phyloP scores from a whole-genome alignment of 352 stramenopile genomes.

The Plasmopara muralis region DNA sequence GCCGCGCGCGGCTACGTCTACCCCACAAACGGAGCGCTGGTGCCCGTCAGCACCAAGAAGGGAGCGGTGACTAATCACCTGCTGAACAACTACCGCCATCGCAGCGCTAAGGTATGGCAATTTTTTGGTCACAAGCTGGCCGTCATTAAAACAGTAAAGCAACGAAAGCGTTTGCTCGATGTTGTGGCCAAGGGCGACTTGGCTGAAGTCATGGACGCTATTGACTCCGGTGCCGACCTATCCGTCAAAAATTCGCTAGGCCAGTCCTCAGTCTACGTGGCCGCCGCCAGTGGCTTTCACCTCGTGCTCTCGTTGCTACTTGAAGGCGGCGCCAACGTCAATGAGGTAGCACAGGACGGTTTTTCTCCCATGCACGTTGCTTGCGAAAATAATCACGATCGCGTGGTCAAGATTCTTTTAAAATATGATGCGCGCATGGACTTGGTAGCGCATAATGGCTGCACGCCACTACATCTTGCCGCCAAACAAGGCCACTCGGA shows the following conservation, averaged over 20 bases:
- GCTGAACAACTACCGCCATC: constrained; percentile 23
- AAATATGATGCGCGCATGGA: constrained; percentile 49
- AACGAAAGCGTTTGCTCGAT: constrained; percentile 58
- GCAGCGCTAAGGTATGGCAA: constrained; percentile 52
- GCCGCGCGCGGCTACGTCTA: constrained; percentile 33
- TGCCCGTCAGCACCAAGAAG: constrained; percentile 44
- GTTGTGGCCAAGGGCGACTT: constrained; percentile 47
- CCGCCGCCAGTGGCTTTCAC: constrained; percentile 44
- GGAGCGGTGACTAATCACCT: constrained; percentile 18
- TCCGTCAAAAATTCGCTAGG: constrained; percentile 40
- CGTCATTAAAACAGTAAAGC: constrained; percentile 58
- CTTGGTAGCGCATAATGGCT: constrained; percentile 35
- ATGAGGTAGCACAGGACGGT: constrained; percentile 48
- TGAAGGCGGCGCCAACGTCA: constrained; percentile 49
- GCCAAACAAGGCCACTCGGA: constrained; percentile 44
- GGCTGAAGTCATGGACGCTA: constrained; percentile 53
- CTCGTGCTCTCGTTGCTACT: constrained; percentile 65
- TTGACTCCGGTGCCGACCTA: constrained; percentile 51
- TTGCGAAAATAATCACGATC: constrained; percentile 55
- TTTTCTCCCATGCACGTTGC: constrained; percentile 49
- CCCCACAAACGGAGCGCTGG: constrained; percentile 35
- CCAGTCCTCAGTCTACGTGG: constrained; percentile 57
- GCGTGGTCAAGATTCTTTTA: constrained; percentile 48
- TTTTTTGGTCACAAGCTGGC: constrained; percentile 74
- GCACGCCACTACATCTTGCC: constrained; percentile 54